Conservation (phyloP, 2,329 filamentous ascomycete genomes). For the Bipolaris sorokiniana region DNA sequence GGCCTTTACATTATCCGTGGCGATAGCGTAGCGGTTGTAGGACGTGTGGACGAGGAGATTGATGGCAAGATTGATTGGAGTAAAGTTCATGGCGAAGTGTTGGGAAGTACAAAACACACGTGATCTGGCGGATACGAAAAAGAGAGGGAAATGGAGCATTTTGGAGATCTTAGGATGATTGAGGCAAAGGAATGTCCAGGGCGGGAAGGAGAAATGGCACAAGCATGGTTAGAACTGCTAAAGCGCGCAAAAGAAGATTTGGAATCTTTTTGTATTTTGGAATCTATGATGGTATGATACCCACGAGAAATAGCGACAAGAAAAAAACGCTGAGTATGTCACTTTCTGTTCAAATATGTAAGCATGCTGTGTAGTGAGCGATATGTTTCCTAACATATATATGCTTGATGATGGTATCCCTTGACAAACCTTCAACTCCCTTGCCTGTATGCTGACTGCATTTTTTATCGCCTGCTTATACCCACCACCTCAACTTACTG, state of each 20-base stretch:
- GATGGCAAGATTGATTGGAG: constrained; percentile 92
- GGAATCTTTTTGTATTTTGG: constrained; percentile 5
- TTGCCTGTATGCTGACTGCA: background rate
- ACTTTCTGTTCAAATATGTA: constrained; percentile 1
- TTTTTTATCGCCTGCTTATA: background rate
- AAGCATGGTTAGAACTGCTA: background rate
- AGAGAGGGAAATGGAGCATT: background rate
- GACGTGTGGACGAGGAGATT: constrained; percentile 85
- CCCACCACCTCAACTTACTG: constrained; percentile 23
- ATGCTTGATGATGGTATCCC: background rate
- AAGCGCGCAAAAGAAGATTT: background rate
- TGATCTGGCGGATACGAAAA: constrained; percentile 20
- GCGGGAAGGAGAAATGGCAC: background rate
- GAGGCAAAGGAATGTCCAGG: background rate
- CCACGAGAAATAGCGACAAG: constrained; percentile 17
- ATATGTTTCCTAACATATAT: background rate
- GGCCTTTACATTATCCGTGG: constrained; percentile 92
- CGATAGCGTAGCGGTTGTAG: constrained; percentile 91
- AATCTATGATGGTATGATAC: constrained; percentile 22
- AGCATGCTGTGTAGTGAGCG: background rate
- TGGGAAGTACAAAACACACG: constrained; percentile 81
- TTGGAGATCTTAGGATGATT: background rate
- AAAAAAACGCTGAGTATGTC: constrained; percentile 28
- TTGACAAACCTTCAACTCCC: background rate
- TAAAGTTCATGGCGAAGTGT: constrained; percentile 82